Base-by-base conservation (phyloP, 2,329 filamentous ascomycete species). In the Aspergillus proliferans region DNA sequence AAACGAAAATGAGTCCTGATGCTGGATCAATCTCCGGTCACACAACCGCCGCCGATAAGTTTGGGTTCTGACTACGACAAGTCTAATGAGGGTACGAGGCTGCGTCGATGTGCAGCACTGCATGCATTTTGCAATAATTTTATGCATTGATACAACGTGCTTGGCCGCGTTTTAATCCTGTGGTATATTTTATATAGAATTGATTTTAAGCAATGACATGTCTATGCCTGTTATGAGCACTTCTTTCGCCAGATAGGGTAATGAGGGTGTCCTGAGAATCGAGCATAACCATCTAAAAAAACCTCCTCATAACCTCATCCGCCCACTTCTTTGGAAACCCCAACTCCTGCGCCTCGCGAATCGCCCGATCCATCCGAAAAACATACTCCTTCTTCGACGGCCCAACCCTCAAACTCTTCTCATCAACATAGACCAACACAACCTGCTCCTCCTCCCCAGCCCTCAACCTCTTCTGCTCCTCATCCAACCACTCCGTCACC, bases 381-480 rank as follows among this genome's bases (percentile, higher is more conserved):
- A 73, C 64, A 54, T 73, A 73, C 56, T 72, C 69, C 6, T 56
- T 51, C 34, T 62, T 69, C 2, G 71, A 69, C 28, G 52, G 47
- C 0, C 61, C 65, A 14, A 64, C 48, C 14, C 45, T 39, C 10
- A 71, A 64, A 28, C 67, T 60, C 47, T 63, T 46, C 54, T 73
- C 71, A 60, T 73, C 70, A 8, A 73, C 64, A 61, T 73, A 73
- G 15, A 73, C 67, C 49, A 72, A 53, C 8, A 63, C 66, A 8
- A 52, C 58, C 47, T 66, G 52, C 28, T 54, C 40, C 6, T 52
- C 51, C 7, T 30, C 43, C 24, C 24, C 33, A 28, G 46, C 48
- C 39, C 50, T 47, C 10, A 43, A 18, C 34, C 44, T 38, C 39
- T 49, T 33, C 33, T 53, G 49, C 28, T 51, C 56, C 18, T 53